phyloP scores from a whole-genome alignment of 495 filamentous ascomycete species.

The Neurospora sp. region DNA sequence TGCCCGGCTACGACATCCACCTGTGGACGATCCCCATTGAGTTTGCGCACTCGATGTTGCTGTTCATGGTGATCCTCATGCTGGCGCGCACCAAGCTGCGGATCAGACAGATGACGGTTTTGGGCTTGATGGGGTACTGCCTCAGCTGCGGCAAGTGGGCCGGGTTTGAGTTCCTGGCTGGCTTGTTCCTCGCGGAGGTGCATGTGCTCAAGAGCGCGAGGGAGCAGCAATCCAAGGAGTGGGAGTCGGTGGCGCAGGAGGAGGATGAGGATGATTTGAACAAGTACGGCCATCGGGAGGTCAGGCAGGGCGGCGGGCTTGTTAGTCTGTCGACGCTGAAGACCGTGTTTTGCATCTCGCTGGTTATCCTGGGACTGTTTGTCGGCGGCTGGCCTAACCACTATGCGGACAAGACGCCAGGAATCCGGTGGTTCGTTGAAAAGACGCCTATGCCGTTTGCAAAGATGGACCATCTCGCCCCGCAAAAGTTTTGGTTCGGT shows the following conservation, averaged over 20 bases:
- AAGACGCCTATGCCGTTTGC: constrained; percentile 27
- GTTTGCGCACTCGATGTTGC: constrained; percentile 51
- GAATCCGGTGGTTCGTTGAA: constrained; percentile 21
- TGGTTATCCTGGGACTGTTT: constrained; percentile 31
- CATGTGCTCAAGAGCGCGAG: constrained; percentile 26
- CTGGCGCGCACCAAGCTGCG: constrained; percentile 39
- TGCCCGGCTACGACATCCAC: constrained; percentile 48
- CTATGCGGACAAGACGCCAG: constrained; percentile 26
- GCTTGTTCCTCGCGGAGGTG: constrained; percentile 50
- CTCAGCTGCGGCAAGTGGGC: constrained; percentile 51
- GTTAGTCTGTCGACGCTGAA: constrained; percentile 2
- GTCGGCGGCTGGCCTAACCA: constrained; percentile 36
- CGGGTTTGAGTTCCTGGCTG: constrained; percentile 48
- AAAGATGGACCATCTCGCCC: constrained; percentile 20
- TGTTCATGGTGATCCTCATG: constrained; percentile 49
- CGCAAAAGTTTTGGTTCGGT: constrained; percentile 45
- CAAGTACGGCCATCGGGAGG: not conserved
- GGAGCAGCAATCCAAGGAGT: constrained; percentile 7
- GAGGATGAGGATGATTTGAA: constrained; percentile 3
- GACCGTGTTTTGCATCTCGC: constrained; percentile 9
- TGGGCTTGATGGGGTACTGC: constrained; percentile 42
- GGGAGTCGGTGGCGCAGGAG: constrained; percentile 4
- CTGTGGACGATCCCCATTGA: constrained; percentile 63
- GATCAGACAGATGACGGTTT: constrained; percentile 37
- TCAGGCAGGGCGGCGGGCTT: not conserved